Evolutionary conservation across 106 monocot species (phyloP), one percentile per base, ranked within the genome.

Genomic region (Alisma plantagoaquatica): DNA sequence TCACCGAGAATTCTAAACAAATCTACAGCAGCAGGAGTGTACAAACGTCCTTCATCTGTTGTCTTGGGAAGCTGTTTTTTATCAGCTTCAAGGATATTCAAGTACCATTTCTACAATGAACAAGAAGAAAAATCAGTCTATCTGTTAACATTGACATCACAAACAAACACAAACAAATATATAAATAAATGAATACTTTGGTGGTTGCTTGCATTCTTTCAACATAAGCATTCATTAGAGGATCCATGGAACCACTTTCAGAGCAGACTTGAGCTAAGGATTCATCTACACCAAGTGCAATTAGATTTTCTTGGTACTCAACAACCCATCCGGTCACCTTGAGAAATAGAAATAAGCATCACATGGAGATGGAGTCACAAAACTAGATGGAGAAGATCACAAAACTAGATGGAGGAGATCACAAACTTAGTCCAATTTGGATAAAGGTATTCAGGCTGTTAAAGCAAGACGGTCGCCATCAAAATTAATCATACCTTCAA

Each of bases 161-260:
- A 38, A 14, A 6, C 14, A 38, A 6, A 38, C 14, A 38, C 6
- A 38, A 38, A 38, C 14, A 38, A 14, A 14, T 7, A 14, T 38
- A 6, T 19, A 59, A 46, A 29, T 7, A 20, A 62, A 15, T 31
- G 18, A 27, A 25, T 65, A 87, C 96, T 83, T 75, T 77, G 6
- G 77, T 89, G 58, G 89, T 82, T 70, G 78, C 79, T 74, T 98
- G 96, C 84, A 89, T 85, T 43, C 96, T 56, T 61, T 98, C 89
- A 69, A 98, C 78, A 74, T 98, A 98, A 38, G 89, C 84, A 90
- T 98, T 90, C 89, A 98, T 98, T 26, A 98, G 74, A 9, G 96
- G 96, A 73, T 98, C 96, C 96, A 98, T 90, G 44, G 89, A 78
- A 71, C 96, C 96, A 74, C 96, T 98, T 77, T 98, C 96, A 32